Base-by-base conservation (phyloP, 139 green algal species). In the Auxenochlorella pyrenoidosa region DNA sequence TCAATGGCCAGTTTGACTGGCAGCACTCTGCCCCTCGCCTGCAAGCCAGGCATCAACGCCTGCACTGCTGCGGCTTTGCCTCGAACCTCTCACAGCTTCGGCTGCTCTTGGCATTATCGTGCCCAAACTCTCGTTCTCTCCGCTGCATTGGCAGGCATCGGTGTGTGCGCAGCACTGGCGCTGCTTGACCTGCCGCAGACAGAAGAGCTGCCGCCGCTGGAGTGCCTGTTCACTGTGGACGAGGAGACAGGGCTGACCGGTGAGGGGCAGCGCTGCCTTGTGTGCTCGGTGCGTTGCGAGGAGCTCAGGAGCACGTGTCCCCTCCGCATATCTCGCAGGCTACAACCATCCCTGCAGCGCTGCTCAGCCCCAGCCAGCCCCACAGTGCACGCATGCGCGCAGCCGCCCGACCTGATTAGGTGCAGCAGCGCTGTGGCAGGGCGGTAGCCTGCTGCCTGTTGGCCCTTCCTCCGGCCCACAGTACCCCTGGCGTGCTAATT, bases 151-250 rank as follows among this genome's bases (percentile, higher is more conserved):
- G 58, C 84, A 88, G 84, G 94, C 79, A 93, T 96, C 22, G 94
- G 95, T 0, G 95, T 95, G 30, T 88, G 86, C 2, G 88, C 91
- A 0, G 94, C 93, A 0, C 90, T 97, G 41, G 94, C 95, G 0
- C 78, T 97, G 72, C 89, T 97, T 68, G 90, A 94, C 71, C 36
- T 85, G 60, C 92, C 92, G 0, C 12, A 54, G 0, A 81, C 68
- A 26, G 80, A 89, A 38, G 90, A 91, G 87, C 90, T 97, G 68
- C 95, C 95, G 1, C 94, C 95, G 0, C 86, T 97, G 24, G 94
- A 97, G 91, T 92, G 86, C 80, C 92, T 97, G 16, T 97, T 97
- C 90, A 97, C 95, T 0, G 89, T 96, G 54, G 94, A 95, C 76
- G 92, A 95, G 88, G 95, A 96, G 88, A 95, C 90, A 15, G 94